These are phyloP conservation scores for Microthyrium microscopicum DNA, from an alignment of 2,329 filamentous ascomycete species.

Conservation along the genomic window DNA sequence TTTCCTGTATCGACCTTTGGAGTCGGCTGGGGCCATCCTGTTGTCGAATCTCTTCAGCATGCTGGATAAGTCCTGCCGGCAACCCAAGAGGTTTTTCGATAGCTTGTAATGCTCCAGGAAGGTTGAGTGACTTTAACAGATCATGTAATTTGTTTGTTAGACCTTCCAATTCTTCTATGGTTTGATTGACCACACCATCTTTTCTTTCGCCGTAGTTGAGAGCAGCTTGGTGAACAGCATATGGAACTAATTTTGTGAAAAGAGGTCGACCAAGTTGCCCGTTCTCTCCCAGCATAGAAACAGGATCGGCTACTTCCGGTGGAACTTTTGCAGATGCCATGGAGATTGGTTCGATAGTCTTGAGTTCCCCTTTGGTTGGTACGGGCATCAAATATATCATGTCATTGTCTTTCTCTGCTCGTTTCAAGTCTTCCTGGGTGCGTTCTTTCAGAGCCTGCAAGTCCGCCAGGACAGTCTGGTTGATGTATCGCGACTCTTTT, in stretches of 20 bases:
- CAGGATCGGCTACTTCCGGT: constrained; percentile 64
- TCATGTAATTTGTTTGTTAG: constrained; percentile 69
- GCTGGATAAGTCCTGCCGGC: constrained; percentile 68
- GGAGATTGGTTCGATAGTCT: constrained; percentile 66
- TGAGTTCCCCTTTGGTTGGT: constrained; percentile 75
- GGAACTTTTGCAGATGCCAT: constrained; percentile 75
- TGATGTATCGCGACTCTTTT: constrained; percentile 69
- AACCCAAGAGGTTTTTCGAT: constrained; percentile 87
- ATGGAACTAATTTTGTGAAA: constrained; percentile 84
- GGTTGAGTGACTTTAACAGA: constrained; percentile 61
- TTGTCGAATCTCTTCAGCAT: constrained; percentile 86
- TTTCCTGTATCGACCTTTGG: constrained; percentile 68
- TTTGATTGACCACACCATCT: constrained; percentile 73
- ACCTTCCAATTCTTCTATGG: constrained; percentile 68
- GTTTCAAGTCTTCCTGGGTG: constrained; percentile 73
- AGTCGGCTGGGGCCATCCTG: constrained; percentile 69
- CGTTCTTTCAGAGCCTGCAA: constrained; percentile 67
- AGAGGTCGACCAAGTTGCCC: constrained; percentile 69
- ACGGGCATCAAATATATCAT: constrained; percentile 80
- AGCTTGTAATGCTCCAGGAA: constrained; percentile 85
- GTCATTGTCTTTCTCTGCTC: constrained; percentile 92
- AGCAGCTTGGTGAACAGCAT: constrained; percentile 85
- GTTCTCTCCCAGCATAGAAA: constrained; percentile 62
- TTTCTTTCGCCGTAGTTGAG: constrained; percentile 89
- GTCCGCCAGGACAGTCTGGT: constrained; percentile 65